Evolutionary conservation across 805 yeast species (phyloP).

Genomic region (Pichia scutulata): DNA sequence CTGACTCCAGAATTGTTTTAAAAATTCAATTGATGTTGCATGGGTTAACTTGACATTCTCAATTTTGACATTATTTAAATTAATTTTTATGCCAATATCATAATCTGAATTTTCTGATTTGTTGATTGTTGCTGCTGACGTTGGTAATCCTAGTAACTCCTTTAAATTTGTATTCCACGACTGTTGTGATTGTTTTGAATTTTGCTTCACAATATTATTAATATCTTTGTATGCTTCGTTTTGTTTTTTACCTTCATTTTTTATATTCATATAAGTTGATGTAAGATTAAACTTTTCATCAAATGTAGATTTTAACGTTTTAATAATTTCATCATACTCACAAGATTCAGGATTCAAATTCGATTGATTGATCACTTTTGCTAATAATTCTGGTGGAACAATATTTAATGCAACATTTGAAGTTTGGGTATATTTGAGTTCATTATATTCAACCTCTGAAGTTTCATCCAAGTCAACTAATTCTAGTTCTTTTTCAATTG

Average conservation of each 20-base stretch:
- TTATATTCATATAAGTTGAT: constrained; percentile 19
- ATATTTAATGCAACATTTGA: constrained; percentile 22
- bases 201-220: constrained; percentile 40
- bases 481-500: constrained; percentile 38
- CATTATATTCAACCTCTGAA: constrained; percentile 44
- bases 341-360: constrained; percentile 22
- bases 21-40: constrained; percentile 66
- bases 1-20: constrained; percentile 68
- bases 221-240: constrained; percentile 39
- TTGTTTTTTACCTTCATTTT: constrained; percentile 25
- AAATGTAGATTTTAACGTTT: constrained; percentile 17
- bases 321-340: constrained; percentile 22
- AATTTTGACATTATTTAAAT: constrained; percentile 17
- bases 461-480: constrained; percentile 45
- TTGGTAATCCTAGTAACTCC: constrained; percentile 8
- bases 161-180: constrained; percentile 30
- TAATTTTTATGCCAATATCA: constrained; percentile 27
- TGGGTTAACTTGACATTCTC: constrained; percentile 56
- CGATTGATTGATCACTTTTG: constrained; percentile 18
- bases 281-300: constrained; percentile 20
- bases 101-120: constrained; percentile 6
- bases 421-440: constrained; percentile 30
- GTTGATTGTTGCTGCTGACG: constrained; percentile 2
- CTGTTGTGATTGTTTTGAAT: constrained; percentile 47
- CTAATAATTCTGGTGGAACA: constrained; percentile 18